Evolutionary conservation across 805 yeast genomes (phyloP), one percentile per base, ranked within the genome.

Genomic region (Candida fluviatilis): DNA sequence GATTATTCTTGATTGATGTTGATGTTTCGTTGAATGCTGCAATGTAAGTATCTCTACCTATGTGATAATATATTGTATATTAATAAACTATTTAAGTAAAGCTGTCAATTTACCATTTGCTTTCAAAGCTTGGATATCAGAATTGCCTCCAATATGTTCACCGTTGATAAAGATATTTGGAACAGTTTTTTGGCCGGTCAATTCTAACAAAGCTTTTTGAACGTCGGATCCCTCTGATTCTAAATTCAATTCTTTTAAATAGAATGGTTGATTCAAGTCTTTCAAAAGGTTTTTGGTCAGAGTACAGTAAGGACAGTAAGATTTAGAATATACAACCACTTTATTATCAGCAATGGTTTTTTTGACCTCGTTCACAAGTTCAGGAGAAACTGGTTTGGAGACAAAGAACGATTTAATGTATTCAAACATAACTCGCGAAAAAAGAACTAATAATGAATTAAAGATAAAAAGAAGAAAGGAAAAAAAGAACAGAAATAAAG

Each of bases 131-230:
- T 63, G 67, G 34, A 63, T 42, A 39, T 59, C 64, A 11, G 65
- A 59, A 43, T 63, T 61, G 7, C 69, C 69, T 8, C 69, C 69
- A 40, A 63, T 52, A 44, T 62, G 67, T 43, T 62, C 52, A n/a
- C 65, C 65, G 29, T 49, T 54, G 34, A 63, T 61, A 39, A 63
- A 63, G 18, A 63, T 52, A 38, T 61, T 63, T 5, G 69, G 69
- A 18, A 63, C 69, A 10, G 67, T 62, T 31, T 49, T 46, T 41
- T 63, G 69, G 15, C 62, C 62, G 2, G 66, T 59, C 31, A 61
- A 31, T 40, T 63, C 60, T 17, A 27, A 37, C 43, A 63, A 57
- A 1, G 56, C 66, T 18, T 46, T 48, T 42, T 63, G 69, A 34
- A 59, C 45, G 27, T 34, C 51, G 8, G 52, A 38, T 6, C 69